A percentile compares a stretch with the other conserved stretches of the same genome.
These are phyloP conservation scores for Phanerochaete sordida DNA, from an alignment of 768 basidiomycete species.

Conservation along the genomic window DNA sequence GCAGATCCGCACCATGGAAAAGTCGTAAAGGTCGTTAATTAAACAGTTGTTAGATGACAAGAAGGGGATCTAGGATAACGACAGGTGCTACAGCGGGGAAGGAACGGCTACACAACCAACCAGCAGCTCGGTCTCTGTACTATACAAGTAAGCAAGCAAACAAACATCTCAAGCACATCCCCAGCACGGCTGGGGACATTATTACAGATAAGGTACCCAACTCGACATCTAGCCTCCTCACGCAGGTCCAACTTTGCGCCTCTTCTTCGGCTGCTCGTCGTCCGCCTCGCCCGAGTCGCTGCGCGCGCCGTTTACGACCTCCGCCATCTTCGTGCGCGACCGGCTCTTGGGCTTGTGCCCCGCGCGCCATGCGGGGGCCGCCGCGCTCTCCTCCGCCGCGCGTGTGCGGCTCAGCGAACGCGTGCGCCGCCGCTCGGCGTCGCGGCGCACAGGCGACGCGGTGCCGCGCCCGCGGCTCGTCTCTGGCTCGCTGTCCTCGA, in stretches of 20 bases:
- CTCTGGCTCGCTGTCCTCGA: slow-evolving; percentile 9
- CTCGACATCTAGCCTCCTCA: neutral
- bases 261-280: slow-evolving; percentile 25
- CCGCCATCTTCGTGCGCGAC: slow-evolving; percentile 3
- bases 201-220: neutral
- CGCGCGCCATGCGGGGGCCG: slow-evolving; percentile 3
- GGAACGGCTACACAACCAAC: too few species aligned
- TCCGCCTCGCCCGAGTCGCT: slow-evolving; percentile 14
- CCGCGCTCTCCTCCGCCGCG: slow-evolving; percentile 4
- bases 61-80: too few species aligned
- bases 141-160: too few species aligned
- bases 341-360: slow-evolving; percentile 10
- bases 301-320: neutral
- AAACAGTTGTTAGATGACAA: too few species aligned
- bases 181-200: neutral
- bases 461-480: neutral
- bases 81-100: too few species aligned
- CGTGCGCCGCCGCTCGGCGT: slow-evolving; percentile 9
- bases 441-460: slow-evolving; percentile 8
- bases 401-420: slow-evolving; percentile 17
- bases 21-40: neutral
- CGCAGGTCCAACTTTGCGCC: slow-evolving; percentile 16
- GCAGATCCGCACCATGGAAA: too few species aligned
- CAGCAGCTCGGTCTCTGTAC: too few species aligned
- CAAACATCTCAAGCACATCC: neutral